A percentile compares a stretch with the other conserved stretches of the same genome.
Conservation (phyloP, 768 basidiomycete genomes). For the Auriscalpium microsporum region DNA sequence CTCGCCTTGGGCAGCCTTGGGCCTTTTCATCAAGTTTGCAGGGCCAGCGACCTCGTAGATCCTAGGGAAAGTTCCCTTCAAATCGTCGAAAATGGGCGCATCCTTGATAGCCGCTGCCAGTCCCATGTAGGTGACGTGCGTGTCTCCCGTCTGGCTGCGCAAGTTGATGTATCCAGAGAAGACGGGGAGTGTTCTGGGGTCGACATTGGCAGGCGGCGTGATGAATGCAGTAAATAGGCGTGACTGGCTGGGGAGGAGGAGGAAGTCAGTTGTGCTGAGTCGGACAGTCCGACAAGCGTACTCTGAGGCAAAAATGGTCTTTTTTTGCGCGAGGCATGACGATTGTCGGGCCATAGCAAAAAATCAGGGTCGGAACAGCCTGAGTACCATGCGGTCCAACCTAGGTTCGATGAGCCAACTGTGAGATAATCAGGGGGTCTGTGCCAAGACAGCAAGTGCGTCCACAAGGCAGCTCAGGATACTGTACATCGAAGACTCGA, state of each 20-base stretch:
- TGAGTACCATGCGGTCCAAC: no score
- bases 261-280: slow-evolving; percentile 37
- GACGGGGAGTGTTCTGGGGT: slow-evolving; percentile 40
- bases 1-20: no score
- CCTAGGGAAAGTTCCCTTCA: slow-evolving; percentile 37
- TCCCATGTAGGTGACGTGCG: slow-evolving; percentile 41
- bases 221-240: slow-evolving; percentile 36
- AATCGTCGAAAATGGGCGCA: slow-evolving; percentile 44
- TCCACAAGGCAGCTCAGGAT: no score
- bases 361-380: no score
- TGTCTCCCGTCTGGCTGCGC: slow-evolving; percentile 25
- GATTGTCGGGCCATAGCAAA: no score
- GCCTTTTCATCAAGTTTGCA: no score
- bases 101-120: slow-evolving; percentile 34
- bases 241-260: slow-evolving; percentile 34
- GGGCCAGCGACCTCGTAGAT: slow-evolving; percentile 7
- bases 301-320: no score
- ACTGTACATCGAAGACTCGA: no score
- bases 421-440: no score
- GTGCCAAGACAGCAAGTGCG: no score
- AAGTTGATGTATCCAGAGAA: slow-evolving; percentile 51
- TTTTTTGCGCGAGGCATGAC: no score
- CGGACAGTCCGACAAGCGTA: slow-evolving; percentile 26
- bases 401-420: no score
- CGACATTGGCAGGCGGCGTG: slow-evolving; percentile 35